These are phyloP conservation scores for Leishmania major DNA, from an alignment of 208 protist species.

Conservation along the genomic window DNA sequence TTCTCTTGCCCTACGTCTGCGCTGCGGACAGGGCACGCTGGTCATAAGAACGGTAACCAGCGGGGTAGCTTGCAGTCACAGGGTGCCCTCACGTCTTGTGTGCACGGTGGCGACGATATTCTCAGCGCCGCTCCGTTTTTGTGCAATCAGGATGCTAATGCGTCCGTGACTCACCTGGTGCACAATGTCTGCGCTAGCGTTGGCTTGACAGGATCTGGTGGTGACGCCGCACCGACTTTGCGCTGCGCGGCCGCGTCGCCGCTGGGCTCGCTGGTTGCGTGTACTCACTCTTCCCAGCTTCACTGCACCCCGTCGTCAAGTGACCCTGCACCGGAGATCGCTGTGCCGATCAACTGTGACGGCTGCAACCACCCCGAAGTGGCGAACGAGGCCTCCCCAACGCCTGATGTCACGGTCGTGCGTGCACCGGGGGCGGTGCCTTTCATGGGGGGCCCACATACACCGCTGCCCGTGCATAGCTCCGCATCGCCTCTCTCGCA, in stretches of 20 bases:
- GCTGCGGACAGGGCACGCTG: not conserved
- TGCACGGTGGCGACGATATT: not conserved
- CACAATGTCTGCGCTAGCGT: not conserved
- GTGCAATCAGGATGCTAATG: slow-evolving; percentile 9
- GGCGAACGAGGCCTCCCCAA: not conserved
- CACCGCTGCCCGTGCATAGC: not conserved
- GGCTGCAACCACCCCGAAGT: not conserved
- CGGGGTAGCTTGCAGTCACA: not conserved
- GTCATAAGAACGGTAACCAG: not conserved
- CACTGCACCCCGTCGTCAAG: slow-evolving; percentile 27
- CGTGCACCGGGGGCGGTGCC: not conserved
- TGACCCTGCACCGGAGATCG: not conserved
- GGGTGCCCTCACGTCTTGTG: not conserved
- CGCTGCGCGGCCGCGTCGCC: not conserved
- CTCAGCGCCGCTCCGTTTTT: not conserved
- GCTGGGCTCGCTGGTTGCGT: not conserved
- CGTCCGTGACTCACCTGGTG: not conserved
- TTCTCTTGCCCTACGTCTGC: slow-evolving; percentile 12
- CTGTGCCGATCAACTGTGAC: not conserved
- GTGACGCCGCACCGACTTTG: not conserved
- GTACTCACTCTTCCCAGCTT: slow-evolving; percentile 2
- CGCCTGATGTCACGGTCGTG: not conserved
- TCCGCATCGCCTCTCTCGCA: not conserved
- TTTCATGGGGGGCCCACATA: slow-evolving; percentile 2
- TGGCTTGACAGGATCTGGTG: not conserved